Base-by-base conservation (phyloP, 2,329 filamentous ascomycete genomes). In the Dothiorella sarmentorum region DNA sequence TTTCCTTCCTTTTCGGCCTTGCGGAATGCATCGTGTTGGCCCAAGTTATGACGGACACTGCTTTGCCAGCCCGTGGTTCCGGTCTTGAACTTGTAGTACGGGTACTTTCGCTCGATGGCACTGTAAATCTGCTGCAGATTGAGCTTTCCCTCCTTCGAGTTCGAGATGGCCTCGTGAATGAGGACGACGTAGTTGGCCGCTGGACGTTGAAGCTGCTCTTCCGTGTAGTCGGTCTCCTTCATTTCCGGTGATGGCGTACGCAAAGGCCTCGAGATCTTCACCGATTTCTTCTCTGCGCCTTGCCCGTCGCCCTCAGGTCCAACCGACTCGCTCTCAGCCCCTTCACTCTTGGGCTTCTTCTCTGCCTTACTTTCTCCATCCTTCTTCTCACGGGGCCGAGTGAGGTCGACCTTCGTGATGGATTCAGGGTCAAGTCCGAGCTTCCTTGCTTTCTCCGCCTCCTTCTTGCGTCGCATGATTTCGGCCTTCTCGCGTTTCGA, bases 171-270 rank as follows among this genome's bases (percentile, higher is more conserved):
- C 67, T 86, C 84, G 64, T 85, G 84, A 56, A 87, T 84, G 40
- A 87, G 77, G 24, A 84, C 79, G 7, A 85, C 82, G 65, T 87
- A 87, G 31, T 85, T 86, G 61, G 82, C 79, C 3, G 78, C 79
- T 2, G 85, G 85, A 71, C 90, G 89, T 60, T 85, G 83, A 52
- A 91, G 77, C 72, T 91, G 86, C 67, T 91, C 89, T 33, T 87
- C 84, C 1, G 87, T 90, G 69, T 87, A 80, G 65, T 88, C 87
- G 53, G 82, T 82, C 40, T 82, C 78, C 11, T 82, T 80, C 71
- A 85, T 85, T 63, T 84, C 81, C 1, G 85, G 85, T 7, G 84
- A 86, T 1, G 82, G 83, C 15, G 84, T 85, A 38, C 79, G 77
- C 22, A 80, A 80, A 10, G 73, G 72, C 45, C 71, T 72, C 47